Conservation (phyloP, 2,329 filamentous ascomycete genomes). For the Phyllosticta paracitricarpa region DNA sequence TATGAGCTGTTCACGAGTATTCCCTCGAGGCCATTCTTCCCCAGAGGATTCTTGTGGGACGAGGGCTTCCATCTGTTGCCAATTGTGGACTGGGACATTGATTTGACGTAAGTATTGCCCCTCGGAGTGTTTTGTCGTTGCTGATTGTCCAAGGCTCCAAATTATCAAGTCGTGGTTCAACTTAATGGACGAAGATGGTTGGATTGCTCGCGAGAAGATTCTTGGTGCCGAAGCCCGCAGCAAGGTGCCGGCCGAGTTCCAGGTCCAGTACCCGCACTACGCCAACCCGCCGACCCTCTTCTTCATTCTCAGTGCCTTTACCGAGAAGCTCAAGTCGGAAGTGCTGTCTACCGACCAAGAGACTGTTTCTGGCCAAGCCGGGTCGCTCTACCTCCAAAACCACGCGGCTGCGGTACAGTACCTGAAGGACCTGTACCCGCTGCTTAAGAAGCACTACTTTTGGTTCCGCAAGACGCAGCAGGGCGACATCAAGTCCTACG, state of each 20-base stretch:
- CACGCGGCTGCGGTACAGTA: conserved; percentile 59
- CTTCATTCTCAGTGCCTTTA: conserved; percentile 73
- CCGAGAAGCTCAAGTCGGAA: conserved; percentile 59
- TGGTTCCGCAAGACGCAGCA: conserved; percentile 93
- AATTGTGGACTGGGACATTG: conserved; percentile 87
- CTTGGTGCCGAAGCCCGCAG: conserved; percentile 82
- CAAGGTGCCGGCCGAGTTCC: conserved; percentile 90
- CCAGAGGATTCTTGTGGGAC: conserved; percentile 93
- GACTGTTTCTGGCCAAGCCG: conserved; percentile 38
- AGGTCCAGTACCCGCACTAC: conserved; percentile 92
- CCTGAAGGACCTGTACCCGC: conserved; percentile 69
- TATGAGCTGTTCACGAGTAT: conserved; percentile 85
- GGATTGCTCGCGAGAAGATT: conserved; percentile 96
- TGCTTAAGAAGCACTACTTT: conserved; percentile 78
- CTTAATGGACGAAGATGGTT: conserved; percentile 91
- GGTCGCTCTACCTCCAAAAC: conserved; percentile 58
- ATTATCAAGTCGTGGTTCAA: conserved; percentile 94
- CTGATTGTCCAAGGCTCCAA: conserved; percentile 45
- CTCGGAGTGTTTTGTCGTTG: conserved; percentile 8
- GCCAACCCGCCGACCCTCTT: conserved; percentile 95
- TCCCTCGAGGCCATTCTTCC: conserved; percentile 91
- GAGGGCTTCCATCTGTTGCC: conserved; percentile 93
- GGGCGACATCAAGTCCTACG: conserved; percentile 84
- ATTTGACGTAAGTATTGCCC: conserved; percentile 49
- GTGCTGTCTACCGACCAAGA: conserved; percentile 20